Base-by-base conservation (phyloP, 2,329 filamentous ascomycete genomes). In the Curvularia spicifera region DNA sequence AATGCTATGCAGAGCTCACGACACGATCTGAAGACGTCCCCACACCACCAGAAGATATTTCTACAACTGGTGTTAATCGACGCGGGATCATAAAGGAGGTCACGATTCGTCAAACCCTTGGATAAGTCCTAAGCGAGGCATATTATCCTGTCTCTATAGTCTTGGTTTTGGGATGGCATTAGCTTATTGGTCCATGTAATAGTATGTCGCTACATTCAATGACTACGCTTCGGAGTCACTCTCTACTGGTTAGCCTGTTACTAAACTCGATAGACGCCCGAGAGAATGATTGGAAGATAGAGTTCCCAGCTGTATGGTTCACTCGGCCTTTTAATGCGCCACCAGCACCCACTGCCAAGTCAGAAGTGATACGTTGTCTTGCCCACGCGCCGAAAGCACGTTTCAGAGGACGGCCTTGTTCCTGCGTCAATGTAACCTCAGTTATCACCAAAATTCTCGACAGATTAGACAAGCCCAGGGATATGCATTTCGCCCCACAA, bases 21-120 rank as follows among this genome's bases (percentile, higher is more conserved):
- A 31, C 37, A 1, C 56, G 45, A 0, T 48, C 54, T 31, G 63
- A 64, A n/a, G 28, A 49, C 18, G 40, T 51, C 22, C 61, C 51
- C 15, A 49, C 48, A n/a, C 35, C 54, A 26, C 50, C 56, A 9
- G 53, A 63, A 26, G 33, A 59, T 15, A 20, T 28, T 20, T 56
- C 51, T n/a, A 26, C 54, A 28, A n/a, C 13, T 9, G 28, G 24
- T 29, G n/a, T 50, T 9, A 31, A 43, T 9, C 56, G 63, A 50
- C 35, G 35, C 24, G 59, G 61, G 1, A 65, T 65, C 7, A 20
- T 49, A 9, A 65, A 65, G 55, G 56, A 59, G 20, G 53, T 68
- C 5, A 62, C 61, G 2, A 61, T 66, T 9, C 64, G 59, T 37
- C 64, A 66, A 52, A 63, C 59, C 7, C 33, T 61, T 18, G 53